Conservation (phyloP, 1,284 basidiomycete species). For the Cystobasidium slooffiae region DNA sequence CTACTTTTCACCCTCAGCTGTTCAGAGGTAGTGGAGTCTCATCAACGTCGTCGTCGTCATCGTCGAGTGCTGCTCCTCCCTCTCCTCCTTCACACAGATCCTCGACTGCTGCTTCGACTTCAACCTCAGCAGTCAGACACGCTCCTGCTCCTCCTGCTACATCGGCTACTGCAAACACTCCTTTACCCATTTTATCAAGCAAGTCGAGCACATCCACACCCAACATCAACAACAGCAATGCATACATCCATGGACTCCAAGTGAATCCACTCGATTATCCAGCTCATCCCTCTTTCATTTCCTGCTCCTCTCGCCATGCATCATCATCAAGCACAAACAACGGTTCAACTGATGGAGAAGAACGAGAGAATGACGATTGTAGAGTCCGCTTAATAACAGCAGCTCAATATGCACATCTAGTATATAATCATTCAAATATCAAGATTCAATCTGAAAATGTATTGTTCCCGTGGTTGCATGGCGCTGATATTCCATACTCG, state of each 20-base stretch:
- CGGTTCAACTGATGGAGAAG: no score
- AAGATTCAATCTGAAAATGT: constrained; percentile 65
- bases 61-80: neutral
- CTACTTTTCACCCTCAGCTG: constrained; percentile 39
- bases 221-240: neutral
- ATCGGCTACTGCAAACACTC: neutral
- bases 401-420: constrained; percentile 28
- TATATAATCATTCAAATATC: constrained; percentile 10
- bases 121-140: neutral
- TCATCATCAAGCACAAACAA: constrained; percentile 1
- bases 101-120: no score
- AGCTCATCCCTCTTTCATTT: constrained; percentile 1
- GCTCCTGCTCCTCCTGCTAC: neutral
- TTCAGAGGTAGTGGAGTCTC: constrained; percentile 2
- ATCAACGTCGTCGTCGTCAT: neutral
- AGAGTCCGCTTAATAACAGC: constrained; percentile 3
- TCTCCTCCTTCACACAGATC: neutral
- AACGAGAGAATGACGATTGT: no score
- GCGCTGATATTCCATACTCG: constrained; percentile 75
- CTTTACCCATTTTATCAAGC: no score
- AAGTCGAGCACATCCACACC: no score
- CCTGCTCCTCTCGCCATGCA: neutral
- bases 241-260: constrained; percentile 20
- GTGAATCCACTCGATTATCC: constrained; percentile 7
- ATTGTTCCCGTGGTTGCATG: constrained; percentile 81